phyloP scores from a whole-genome alignment of 805 yeast species.

The Lachancea dasiensis region DNA sequence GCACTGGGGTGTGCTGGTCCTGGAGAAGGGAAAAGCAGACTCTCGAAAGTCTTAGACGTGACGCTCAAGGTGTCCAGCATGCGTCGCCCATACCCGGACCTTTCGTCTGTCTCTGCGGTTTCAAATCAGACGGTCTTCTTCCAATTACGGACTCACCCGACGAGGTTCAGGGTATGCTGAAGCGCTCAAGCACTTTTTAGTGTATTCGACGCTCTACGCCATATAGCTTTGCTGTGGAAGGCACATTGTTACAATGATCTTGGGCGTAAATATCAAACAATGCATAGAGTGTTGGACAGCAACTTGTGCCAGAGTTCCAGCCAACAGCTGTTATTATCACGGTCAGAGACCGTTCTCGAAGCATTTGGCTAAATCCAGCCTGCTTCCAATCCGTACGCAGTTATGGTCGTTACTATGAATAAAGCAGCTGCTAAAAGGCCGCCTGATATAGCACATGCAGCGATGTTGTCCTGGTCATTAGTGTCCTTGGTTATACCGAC shows the following conservation, averaged over 20 bases:
- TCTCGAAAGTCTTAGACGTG: no score
- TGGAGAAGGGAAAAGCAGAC: no score
- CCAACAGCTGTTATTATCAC: neutral
- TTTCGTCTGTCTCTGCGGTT: no score
- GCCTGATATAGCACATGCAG: slow-evolving; percentile 3
- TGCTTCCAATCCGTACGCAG: slow-evolving; percentile 1
- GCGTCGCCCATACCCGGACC: no score
- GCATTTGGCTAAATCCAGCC: neutral
- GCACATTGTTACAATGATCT: slow-evolving; percentile 1
- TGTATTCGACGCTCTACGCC: no score
- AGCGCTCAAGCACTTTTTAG: no score
- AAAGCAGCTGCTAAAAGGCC: neutral
- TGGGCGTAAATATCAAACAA: neutral
- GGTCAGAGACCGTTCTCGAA: neutral
- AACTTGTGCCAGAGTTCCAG: neutral
- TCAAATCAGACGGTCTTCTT: no score
- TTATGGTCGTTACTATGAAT: neutral
- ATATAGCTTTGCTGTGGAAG: neutral
- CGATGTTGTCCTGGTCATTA: slow-evolving; percentile 1
- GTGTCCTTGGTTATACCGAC: neutral
- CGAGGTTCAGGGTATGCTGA: no score
- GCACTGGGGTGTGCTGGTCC: no score
- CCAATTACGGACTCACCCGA: no score
- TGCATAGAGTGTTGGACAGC: neutral
- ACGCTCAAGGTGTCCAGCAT: no score